These are phyloP conservation scores for Tuber indicum DNA, from an alignment of 495 filamentous ascomycete species.

Conservation along the genomic window DNA sequence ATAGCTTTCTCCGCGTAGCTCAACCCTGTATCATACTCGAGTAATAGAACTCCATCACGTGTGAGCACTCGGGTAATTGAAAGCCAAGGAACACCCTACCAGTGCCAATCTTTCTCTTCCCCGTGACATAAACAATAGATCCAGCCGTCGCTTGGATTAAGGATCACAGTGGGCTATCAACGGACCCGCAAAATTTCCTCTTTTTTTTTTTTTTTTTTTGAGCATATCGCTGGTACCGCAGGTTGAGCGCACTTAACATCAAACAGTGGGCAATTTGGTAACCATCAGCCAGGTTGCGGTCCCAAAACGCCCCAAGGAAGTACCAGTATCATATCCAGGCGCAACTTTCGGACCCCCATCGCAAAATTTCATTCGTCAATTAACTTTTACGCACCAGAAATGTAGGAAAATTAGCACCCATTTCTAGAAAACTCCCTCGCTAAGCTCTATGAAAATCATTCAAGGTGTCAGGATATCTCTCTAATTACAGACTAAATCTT, in stretches of 20 bases:
- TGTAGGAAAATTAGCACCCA: not conserved
- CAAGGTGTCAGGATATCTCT: not conserved
- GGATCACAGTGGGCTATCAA: no score
- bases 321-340: not conserved
- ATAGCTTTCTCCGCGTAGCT: no score
- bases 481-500: not conserved
- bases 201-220: no score
- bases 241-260: not conserved
- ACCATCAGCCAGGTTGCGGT: not conserved
- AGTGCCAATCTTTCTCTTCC: no score
- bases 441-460: not conserved
- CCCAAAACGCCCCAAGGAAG: not conserved
- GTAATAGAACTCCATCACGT: no score
- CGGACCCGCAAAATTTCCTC: no score
- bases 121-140: no score
- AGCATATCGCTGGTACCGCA: not conserved
- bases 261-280: not conserved
- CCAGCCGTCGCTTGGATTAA: no score
- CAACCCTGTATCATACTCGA: no score
- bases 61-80: no score
- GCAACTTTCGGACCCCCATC: not conserved
- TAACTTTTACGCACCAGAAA: not conserved
- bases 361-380: no score
- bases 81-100: no score
- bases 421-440: not conserved